Evolutionary conservation across 208 protist genomes (phyloP).

Genomic region (Leishmania tarentolae): DNA sequence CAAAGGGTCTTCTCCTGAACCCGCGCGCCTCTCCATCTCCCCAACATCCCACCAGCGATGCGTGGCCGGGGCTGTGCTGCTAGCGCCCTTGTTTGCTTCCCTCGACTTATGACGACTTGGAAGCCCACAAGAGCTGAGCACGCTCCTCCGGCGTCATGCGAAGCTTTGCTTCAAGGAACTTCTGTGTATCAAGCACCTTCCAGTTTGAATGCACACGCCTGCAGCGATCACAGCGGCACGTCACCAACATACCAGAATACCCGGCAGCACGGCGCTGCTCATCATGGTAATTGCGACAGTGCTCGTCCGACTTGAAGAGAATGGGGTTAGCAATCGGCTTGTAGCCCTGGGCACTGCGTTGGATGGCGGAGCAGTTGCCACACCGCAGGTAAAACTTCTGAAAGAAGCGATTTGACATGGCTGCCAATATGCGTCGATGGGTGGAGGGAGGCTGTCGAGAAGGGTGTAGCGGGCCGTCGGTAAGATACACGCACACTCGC

Average conservation of each 20-base stretch:
- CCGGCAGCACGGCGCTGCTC: slow-evolving; percentile 70
- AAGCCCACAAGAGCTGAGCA: slow-evolving; percentile 30
- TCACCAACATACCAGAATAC: slow-evolving; percentile 62
- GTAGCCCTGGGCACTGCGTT: slow-evolving; percentile 79
- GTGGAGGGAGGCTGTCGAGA: background rate
- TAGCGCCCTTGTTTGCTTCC: too few relatives aligned
- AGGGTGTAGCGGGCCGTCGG: background rate
- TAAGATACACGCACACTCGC: background rate
- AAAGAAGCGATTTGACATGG: slow-evolving; percentile 81
- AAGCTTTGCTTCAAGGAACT: slow-evolving; percentile 73
- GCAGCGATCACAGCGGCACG: slow-evolving; percentile 67
- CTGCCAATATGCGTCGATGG: background rate
- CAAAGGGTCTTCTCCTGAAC: background rate
- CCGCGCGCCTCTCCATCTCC: background rate
- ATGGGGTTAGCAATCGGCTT: slow-evolving; percentile 85
- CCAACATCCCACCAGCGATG: background rate
- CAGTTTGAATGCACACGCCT: slow-evolving; percentile 74
- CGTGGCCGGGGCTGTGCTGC: background rate
- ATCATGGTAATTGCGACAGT: slow-evolving; percentile 79
- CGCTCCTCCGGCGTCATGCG: slow-evolving; percentile 53
- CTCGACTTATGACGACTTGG: background rate
- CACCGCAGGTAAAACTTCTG: slow-evolving; percentile 83
- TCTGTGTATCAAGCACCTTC: slow-evolving; percentile 69
- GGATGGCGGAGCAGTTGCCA: slow-evolving; percentile 62
- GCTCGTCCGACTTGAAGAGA: slow-evolving; percentile 83